Conservation (phyloP, 176 grass and related monocot genomes). For the Raddia distichophylla region DNA sequence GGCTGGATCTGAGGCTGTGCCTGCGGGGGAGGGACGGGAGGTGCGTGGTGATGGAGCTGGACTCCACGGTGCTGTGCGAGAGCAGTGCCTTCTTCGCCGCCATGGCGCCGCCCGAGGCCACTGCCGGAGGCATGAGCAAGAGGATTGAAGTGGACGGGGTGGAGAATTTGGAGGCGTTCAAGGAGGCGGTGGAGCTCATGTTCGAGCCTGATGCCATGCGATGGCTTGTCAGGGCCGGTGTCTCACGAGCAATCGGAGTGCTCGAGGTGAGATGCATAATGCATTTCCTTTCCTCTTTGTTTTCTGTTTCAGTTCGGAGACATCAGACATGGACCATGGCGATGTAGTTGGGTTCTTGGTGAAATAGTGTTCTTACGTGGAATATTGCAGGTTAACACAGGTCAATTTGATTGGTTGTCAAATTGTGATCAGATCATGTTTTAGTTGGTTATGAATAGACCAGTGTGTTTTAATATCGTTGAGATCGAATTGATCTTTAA, state of each 20-base stretch:
- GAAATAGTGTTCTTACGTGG: neutral
- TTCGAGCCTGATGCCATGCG: slow-evolving; percentile 55
- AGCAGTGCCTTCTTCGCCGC: slow-evolving; percentile 74
- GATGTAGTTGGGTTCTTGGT: neutral
- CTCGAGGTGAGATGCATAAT: slow-evolving; percentile 71
- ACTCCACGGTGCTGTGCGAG: slow-evolving; percentile 59
- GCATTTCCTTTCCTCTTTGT: neutral
- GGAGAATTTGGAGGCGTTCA: slow-evolving; percentile 76
- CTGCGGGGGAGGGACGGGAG: slow-evolving; percentile 66
- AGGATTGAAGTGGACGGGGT: slow-evolving; percentile 66
- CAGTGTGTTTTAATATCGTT: neutral
- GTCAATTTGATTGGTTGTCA: neutral
- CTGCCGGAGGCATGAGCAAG: slow-evolving; percentile 8
- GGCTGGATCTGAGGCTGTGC: slow-evolving; percentile 69
- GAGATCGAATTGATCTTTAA: neutral
- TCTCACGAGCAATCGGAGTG: slow-evolving; percentile 66
- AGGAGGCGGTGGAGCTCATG: slow-evolving; percentile 78
- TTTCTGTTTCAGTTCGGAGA: neutral
- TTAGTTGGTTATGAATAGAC: neutral
- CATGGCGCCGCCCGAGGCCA: slow-evolving; percentile 48
- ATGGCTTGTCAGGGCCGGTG: slow-evolving; percentile 62
- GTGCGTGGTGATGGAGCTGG: slow-evolving; percentile 72
- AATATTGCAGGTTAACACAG: neutral
- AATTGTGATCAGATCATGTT: neutral
- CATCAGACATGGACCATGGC: neutral